Conservation (phyloP, 164 flowering plant genomes). For the Vitis cinerea region DNA sequence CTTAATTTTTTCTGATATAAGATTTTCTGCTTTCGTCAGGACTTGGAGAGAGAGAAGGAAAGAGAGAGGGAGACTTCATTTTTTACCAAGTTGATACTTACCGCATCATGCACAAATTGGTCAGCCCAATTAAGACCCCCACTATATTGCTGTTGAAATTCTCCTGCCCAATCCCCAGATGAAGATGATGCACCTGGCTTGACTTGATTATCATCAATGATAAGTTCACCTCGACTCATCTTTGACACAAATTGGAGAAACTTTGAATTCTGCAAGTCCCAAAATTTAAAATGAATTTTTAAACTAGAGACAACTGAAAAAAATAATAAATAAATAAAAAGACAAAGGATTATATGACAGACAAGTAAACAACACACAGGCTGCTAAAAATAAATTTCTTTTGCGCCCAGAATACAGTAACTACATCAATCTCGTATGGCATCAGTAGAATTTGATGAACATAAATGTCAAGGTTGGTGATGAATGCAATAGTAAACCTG, state of each 20-base stretch:
- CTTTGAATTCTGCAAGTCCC: conserved; percentile 71
- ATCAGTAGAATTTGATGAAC: background rate
- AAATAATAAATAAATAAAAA: background rate
- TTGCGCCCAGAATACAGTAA: too few relatives aligned
- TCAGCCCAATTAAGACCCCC: conserved; percentile 69
- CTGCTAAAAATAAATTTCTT: too few relatives aligned
- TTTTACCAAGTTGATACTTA: conserved; percentile 22
- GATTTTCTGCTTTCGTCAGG: too few relatives aligned
- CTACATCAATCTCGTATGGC: background rate
- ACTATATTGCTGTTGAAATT: conserved; percentile 69
- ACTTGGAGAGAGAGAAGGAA: too few relatives aligned
- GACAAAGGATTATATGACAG: too few relatives aligned
- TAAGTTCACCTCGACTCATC: conserved; percentile 98
- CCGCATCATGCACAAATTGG: conserved; percentile 60
- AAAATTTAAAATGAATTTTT: conserved; percentile 1
- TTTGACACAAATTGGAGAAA: conserved; percentile 96
- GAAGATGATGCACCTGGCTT: conserved; percentile 48
- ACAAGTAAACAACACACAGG: too few relatives aligned
- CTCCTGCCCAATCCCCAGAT: conserved; percentile 81
- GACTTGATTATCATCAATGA: conserved; percentile 89
- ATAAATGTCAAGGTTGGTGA: too few relatives aligned
- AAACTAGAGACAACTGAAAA: background rate
- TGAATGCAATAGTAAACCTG: too few relatives aligned
- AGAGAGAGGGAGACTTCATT: too few relatives aligned
- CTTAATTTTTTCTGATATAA: too few relatives aligned